Base-by-base conservation (phyloP, 345 rosid species). In the Bruguiera sexangula region DNA sequence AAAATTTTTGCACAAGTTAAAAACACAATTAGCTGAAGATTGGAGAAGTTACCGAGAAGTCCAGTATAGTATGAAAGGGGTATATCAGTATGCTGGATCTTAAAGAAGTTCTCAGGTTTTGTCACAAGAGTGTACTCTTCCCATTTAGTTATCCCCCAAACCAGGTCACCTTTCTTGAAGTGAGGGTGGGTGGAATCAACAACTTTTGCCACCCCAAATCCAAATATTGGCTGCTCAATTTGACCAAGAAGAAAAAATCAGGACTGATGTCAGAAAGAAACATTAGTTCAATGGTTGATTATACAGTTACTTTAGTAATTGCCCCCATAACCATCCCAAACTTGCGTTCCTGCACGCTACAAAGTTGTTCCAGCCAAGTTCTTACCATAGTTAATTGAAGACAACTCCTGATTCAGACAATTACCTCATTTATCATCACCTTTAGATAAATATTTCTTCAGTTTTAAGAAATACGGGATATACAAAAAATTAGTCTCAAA, bases 41-140 rank as follows among this genome's bases (percentile, higher is more conserved):
- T 22, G 24, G 8, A 21, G 30, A 20, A 54, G 59, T 53, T 60
- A 73, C 77, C 81, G n/a, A 75, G 79, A 52, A 78, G 57, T 43
- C 82, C 78, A 19, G 67, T 67, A 22, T 73, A 74, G 60, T 78
- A 70, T 1, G 81, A 73, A 29, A 69, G 75, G 8, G 78, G 72
- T 16, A 78, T 22, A 20, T 73, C 78, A 2, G 72, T 70, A 43
- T 65, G 62, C 3, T 73, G 60, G 62, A 74, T 57, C 26, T 72
- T 76, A 37, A 58, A 39, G 3, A 63, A 46, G 5, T 9, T n/a
- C 2, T 34, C 67, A 34, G 51, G 30, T 8, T 20, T 4, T 43
- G 60, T 39, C 20, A 67, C 27, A 22, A 76, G 73, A 62, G 60
- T 76, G 19, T 71, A 71, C 62, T 72, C 76, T 68, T 77, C 76